Percentiles rank a stretch among this genome's conserved stretches.
Evolutionary conservation across 2,329 filamentous ascomycete genomes (phyloP).

Genomic region (Apiospora phragmitis): DNA sequence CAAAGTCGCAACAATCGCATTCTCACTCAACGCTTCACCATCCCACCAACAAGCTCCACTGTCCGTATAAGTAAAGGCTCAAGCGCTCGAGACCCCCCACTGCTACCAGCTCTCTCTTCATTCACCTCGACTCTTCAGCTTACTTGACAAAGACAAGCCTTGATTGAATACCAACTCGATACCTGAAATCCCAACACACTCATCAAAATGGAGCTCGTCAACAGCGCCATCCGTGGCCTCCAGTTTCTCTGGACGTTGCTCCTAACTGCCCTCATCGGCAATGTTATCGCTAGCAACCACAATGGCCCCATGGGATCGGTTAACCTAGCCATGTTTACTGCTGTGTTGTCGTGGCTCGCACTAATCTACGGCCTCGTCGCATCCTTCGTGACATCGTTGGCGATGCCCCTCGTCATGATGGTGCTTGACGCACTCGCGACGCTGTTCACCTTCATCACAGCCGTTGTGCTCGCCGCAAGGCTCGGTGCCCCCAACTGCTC

Average conservation of each 20-base stretch:
- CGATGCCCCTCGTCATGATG: constrained; percentile 26
- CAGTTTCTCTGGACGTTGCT: constrained; percentile 55
- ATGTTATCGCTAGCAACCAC: constrained; percentile 54
- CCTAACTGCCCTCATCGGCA: constrained; percentile 57
- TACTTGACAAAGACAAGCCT: not conserved
- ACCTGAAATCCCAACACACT: not conserved
- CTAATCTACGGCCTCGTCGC: constrained; percentile 46
- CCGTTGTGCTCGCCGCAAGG: constrained; percentile 69
- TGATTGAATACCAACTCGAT: not conserved
- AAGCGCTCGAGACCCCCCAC: not conserved
- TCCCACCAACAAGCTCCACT: not conserved
- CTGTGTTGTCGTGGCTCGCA: constrained; percentile 65
- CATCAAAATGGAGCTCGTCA: constrained; percentile 36
- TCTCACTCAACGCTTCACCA: not conserved
- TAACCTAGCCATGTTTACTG: constrained; percentile 71
- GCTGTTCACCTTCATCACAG: constrained; percentile 70
- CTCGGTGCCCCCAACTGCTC: constrained; percentile 68
- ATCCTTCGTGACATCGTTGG: constrained; percentile 24
- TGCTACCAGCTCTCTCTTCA: not conserved
- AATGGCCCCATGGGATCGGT: constrained; percentile 48
- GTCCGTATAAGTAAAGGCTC: not conserved
- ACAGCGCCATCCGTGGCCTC: constrained; percentile 46
- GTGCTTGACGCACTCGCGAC: constrained; percentile 45
- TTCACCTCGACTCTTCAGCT: not conserved
- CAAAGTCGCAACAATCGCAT: not conserved